phyloP scores from a whole-genome alignment of 2,329 filamentous ascomycete genomes.

The Furcasterigmium sp. region DNA sequence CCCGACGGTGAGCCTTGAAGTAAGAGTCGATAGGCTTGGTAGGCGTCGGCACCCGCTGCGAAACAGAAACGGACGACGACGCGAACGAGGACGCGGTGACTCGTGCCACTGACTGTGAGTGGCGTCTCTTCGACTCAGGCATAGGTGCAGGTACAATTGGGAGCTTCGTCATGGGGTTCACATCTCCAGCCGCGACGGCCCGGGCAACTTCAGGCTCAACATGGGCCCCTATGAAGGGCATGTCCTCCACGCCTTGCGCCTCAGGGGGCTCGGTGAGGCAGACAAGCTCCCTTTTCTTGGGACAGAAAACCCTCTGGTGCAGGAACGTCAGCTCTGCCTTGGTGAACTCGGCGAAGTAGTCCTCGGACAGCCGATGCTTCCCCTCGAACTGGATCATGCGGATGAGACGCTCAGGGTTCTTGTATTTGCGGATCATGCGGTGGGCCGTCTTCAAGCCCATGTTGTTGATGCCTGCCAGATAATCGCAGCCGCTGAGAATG shows the following conservation, averaged over 20 bases:
- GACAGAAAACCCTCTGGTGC: constrained; percentile 92
- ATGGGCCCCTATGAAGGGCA: constrained; percentile 76
- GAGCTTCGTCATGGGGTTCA: constrained; percentile 86
- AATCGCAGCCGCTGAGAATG: constrained; percentile 94
- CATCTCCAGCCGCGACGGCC: constrained; percentile 72
- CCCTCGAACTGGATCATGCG: constrained; percentile 85
- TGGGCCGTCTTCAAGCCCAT: constrained; percentile 94
- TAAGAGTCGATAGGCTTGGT: constrained; percentile 50
- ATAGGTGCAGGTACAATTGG: constrained; percentile 40
- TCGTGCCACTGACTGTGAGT: constrained; percentile 25
- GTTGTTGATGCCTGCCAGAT: constrained; percentile 77
- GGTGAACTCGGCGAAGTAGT: constrained; percentile 75
- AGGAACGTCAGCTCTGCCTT: constrained; percentile 90
- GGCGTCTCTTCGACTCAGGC: constrained; percentile 34
- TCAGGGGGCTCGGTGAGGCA: constrained; percentile 65
- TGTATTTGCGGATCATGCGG: constrained; percentile 83
- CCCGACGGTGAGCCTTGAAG: constrained; percentile 44
- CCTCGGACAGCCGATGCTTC: constrained; percentile 72
- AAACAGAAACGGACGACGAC: constrained; percentile 15
- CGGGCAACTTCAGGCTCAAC: constrained; percentile 65
- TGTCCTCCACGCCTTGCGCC: constrained; percentile 59
- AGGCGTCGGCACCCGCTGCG: constrained; percentile 16
- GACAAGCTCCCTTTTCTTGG: constrained; percentile 63
- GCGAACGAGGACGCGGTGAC: constrained; percentile 3
- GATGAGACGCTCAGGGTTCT: constrained; percentile 76